Conservation (phyloP, 2,329 filamentous ascomycete genomes). For the Mariannaea sp. region DNA sequence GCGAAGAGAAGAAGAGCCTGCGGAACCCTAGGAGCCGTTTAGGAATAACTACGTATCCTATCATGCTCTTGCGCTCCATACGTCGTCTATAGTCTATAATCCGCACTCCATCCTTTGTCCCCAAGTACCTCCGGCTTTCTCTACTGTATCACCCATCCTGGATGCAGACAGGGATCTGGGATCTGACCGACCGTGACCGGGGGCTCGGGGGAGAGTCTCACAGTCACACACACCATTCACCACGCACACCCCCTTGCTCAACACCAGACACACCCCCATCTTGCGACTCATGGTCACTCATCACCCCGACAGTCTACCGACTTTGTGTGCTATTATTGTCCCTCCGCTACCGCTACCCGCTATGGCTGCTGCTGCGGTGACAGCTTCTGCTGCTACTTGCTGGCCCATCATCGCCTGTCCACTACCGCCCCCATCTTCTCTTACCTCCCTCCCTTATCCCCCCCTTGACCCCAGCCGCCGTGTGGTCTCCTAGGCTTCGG, state of each 20-base stretch:
- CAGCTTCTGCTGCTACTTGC: too few species aligned
- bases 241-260: constrained; percentile 14
- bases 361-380: constrained; percentile 19
- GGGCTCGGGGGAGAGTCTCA: constrained; percentile 24
- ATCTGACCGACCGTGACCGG: constrained; percentile 19
- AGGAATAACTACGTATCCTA: too few species aligned
- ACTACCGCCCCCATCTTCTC: constrained; percentile 17
- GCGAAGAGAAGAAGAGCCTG: too few species aligned
- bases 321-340: constrained; percentile 37
- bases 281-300: constrained; percentile 8
- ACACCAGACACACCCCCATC: not conserved
- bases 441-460: not conserved
- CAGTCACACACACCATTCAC: constrained; percentile 18
- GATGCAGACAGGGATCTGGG: constrained; percentile 12
- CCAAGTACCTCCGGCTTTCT: not conserved
- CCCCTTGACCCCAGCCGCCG: not conserved
- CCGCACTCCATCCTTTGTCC: too few species aligned
- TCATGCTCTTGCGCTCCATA: too few species aligned
- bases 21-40: too few species aligned
- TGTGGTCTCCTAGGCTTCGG: constrained; percentile 10
- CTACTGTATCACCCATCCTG: not conserved
- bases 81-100: too few species aligned
- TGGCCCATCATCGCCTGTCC: constrained; percentile 24
- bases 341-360: constrained; percentile 32
- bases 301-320: constrained; percentile 2